Percentiles rank a stretch among this genome's conserved stretches.
Evolutionary conservation across 495 filamentous ascomycete genomes (phyloP).

Genomic region (Platismatia glauca): DNA sequence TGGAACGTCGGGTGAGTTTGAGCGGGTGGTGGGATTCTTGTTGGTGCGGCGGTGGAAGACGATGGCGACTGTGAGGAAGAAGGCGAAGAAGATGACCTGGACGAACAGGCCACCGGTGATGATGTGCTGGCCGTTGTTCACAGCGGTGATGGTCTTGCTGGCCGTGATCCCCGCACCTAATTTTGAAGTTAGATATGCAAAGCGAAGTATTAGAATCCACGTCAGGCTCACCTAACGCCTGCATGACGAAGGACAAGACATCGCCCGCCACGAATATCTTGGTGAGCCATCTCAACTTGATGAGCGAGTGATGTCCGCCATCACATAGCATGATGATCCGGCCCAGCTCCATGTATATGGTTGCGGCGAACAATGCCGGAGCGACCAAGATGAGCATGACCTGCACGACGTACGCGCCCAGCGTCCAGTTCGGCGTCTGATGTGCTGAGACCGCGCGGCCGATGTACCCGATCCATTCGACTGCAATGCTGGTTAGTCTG

Average conservation of each 20-base stretch:
- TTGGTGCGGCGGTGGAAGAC: slow-evolving; percentile 33
- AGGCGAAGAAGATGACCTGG: slow-evolving; percentile 40
- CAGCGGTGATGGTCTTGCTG: slow-evolving; percentile 32
- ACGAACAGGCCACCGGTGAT: slow-evolving; percentile 42
- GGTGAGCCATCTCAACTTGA: slow-evolving; percentile 36
- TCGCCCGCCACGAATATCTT: slow-evolving; percentile 43
- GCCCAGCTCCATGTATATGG: slow-evolving; percentile 32
- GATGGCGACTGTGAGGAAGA: slow-evolving; percentile 36
- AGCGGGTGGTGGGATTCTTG: slow-evolving; percentile 16
- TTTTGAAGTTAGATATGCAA: slow-evolving; percentile 29
- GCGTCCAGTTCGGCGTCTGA: slow-evolving; percentile 16
- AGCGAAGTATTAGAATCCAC: slow-evolving; percentile 20
- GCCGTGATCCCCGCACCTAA: slow-evolving; percentile 43
- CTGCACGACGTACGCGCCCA: slow-evolving; percentile 29
- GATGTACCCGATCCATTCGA: slow-evolving; percentile 41
- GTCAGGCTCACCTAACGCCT: slow-evolving; percentile 29
- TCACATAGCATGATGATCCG: slow-evolving; percentile 26
- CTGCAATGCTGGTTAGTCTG: slow-evolving; percentile 10
- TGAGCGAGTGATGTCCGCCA: slow-evolving; percentile 31
- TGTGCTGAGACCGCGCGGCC: slow-evolving; percentile 32
- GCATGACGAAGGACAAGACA: slow-evolving; percentile 41
- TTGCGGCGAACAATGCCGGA: slow-evolving; percentile 31
- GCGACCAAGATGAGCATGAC: slow-evolving; percentile 31
- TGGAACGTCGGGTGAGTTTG: slow-evolving; percentile 17
- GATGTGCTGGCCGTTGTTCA: slow-evolving; percentile 40